These are phyloP conservation scores for Conoideocrella luteorostrata DNA, from an alignment of 2,329 filamentous ascomycete genomes.

Conservation along the genomic window DNA sequence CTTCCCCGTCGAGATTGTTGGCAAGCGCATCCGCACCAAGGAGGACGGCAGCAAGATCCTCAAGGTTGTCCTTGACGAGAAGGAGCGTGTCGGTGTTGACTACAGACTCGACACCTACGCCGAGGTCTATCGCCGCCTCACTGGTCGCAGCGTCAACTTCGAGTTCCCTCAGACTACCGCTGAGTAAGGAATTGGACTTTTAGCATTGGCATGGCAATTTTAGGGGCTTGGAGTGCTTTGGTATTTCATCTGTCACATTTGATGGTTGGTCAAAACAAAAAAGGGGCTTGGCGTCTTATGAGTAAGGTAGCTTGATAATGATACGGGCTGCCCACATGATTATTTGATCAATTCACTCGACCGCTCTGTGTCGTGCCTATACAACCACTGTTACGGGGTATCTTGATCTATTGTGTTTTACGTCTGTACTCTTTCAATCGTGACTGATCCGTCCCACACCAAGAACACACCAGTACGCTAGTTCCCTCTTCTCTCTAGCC, in stretches of 20 bases:
- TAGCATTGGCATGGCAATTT: slow-evolving; percentile 8
- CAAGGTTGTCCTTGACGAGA: slow-evolving; percentile 99
- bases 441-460: slow-evolving; percentile 74
- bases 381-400: slow-evolving; percentile 28
- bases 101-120: slow-evolving; percentile 99
- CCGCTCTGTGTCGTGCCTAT: slow-evolving; percentile 14
- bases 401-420: slow-evolving; percentile 28
- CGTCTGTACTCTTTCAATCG: slow-evolving; percentile 22
- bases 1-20: slow-evolving; percentile 99
- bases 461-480: slow-evolving; percentile 94
- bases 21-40: slow-evolving; percentile 97
- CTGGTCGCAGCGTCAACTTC: slow-evolving; percentile 92
- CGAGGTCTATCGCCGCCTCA: slow-evolving; percentile 98
- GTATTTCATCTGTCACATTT: slow-evolving; percentile 28
- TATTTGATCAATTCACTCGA: slow-evolving; percentile 21
- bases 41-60: slow-evolving; percentile 97
- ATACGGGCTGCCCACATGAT: slow-evolving; percentile 37
- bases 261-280: slow-evolving; percentile 30
- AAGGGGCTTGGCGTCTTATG: slow-evolving; percentile 42
- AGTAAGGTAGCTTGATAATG: slow-evolving; percentile 43
- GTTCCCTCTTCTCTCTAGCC: slow-evolving; percentile 70
- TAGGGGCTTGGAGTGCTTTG: slow-evolving; percentile 13
- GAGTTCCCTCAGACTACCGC: slow-evolving; percentile 88
- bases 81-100: slow-evolving; percentile 98
- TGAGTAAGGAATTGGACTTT: slow-evolving; percentile 57